Base-by-base conservation (phyloP, 2,329 filamentous ascomycete genomes). In the Penicillium corylophilum region DNA sequence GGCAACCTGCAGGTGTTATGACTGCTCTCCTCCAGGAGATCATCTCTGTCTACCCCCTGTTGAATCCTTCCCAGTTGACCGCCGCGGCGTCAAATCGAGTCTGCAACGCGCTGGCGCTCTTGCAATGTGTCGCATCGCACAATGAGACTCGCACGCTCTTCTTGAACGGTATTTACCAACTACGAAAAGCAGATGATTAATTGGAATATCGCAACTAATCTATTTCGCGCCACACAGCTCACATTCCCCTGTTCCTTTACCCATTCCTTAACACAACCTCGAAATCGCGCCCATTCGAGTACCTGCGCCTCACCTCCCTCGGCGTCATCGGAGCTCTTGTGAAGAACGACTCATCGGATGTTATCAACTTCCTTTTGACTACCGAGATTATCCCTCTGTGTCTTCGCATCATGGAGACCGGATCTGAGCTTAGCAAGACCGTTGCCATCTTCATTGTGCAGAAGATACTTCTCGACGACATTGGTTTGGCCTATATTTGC, bases 361-460 rank as follows among this genome's bases (percentile, higher is more conserved):
- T 97, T 54, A 99, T 99, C 78, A 97, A 97, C 78, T 99, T 99
- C 71, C 86, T 99, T 48, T 81, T 99, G 44, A 97, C 94, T 1
- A 99, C 94, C 26, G 94, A 99, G 75, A 99, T 99, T 62, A 99
- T 99, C 52, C 94, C 94, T 9, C 83, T 99, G 12, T 99, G 94
- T 72, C 85, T 99, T 40, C 87, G 94, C 55, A 99, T 99, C 68
- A 99, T 99, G 94, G 94, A 99, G 78, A 99, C 94, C 0, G 94
- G 94, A 44, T 96, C 92, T 0, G 94, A 99, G 74, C 82, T 99
- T 54, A 96, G 91, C 79, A 99, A 99, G 79, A 99, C 94, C 0
- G 94, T 99, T 13, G 94, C 94, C 52, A 99, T 99, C 65, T 99
- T 99, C 78, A 99, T 99, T 65, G 94, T 99, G 16, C 94, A 99